phyloP scores from a whole-genome alignment of 2,329 filamentous ascomycete species.

The Cordyceps farinosa region DNA sequence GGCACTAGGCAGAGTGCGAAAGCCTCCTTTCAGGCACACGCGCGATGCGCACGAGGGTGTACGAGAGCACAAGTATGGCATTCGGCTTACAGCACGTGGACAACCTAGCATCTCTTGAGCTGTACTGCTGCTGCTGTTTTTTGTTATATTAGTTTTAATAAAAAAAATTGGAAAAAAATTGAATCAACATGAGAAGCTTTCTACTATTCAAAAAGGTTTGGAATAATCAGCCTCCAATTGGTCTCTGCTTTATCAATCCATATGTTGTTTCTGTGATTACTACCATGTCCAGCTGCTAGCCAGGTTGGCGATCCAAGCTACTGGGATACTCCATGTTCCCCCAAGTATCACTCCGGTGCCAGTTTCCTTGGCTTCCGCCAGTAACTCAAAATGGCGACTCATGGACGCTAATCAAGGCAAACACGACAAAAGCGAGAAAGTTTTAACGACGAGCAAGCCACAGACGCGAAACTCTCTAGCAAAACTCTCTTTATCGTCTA shows the following conservation, averaged over 20 bases:
- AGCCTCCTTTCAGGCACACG: not conserved
- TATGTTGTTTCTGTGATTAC: not conserved
- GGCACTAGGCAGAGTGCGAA: not conserved
- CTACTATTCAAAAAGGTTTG: no score
- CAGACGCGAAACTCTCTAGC: not conserved
- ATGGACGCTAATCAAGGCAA: not conserved
- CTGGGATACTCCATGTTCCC: slow-evolving; percentile 4
- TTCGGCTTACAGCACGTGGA: no score
- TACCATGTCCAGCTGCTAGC: not conserved
- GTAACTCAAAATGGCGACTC: not conserved
- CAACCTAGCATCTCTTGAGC: no score
- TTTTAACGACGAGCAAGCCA: not conserved
- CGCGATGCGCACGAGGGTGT: not conserved
- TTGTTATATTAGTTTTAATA: no score
- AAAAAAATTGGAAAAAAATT: no score
- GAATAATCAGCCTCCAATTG: no score
- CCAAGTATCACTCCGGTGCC: not conserved
- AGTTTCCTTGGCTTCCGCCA: not conserved
- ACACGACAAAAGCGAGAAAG: not conserved
- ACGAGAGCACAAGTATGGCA: no score
- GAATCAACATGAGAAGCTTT: no score
- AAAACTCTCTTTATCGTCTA: not conserved
- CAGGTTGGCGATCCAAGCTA: not conserved
- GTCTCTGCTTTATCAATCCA: no score
- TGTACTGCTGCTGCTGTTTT: no score